These are phyloP conservation scores for Penicillium digitatum DNA, from an alignment of 2,329 filamentous ascomycete genomes.

Conservation along the genomic window DNA sequence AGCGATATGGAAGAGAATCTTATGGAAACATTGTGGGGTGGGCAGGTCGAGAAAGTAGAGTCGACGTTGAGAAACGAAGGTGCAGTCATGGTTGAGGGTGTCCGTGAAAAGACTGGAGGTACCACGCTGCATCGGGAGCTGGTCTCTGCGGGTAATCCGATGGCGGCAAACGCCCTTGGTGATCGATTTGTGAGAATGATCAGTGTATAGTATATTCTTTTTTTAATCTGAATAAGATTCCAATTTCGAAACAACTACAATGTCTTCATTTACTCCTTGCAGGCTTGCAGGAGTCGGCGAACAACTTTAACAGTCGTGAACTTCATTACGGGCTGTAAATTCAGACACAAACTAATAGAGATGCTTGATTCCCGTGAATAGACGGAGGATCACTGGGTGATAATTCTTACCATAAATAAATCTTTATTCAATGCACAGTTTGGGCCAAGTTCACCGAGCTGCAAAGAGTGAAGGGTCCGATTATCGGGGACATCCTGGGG, in stretches of 20 bases:
- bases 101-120: conserved; percentile 38
- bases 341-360: neutral
- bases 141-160: conserved; percentile 34
- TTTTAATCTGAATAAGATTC: neutral
- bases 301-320: neutral
- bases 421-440: too few relatives aligned
- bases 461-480: neutral
- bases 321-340: neutral
- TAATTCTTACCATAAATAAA: too few relatives aligned
- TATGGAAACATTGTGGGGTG: conserved; percentile 45
- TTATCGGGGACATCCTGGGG: neutral
- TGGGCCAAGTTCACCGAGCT: too few relatives aligned
- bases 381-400: too few relatives aligned
- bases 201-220: conserved; percentile 16
- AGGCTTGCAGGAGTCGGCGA: too few relatives aligned
- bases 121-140: conserved; percentile 45
- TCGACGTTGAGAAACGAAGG: conserved; percentile 38
- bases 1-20: conserved; percentile 46
- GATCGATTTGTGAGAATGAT: conserved; percentile 35
- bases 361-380: neutral
- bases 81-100: conserved; percentile 45
- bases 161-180: conserved; percentile 32
- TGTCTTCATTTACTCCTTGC: neutral
- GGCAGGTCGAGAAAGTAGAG: conserved; percentile 45
- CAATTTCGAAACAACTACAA: neutral